Evolutionary conservation across 441 rosid genomes (phyloP), one percentile per base, ranked within the genome.

Genomic region (Jatropha multifida): DNA sequence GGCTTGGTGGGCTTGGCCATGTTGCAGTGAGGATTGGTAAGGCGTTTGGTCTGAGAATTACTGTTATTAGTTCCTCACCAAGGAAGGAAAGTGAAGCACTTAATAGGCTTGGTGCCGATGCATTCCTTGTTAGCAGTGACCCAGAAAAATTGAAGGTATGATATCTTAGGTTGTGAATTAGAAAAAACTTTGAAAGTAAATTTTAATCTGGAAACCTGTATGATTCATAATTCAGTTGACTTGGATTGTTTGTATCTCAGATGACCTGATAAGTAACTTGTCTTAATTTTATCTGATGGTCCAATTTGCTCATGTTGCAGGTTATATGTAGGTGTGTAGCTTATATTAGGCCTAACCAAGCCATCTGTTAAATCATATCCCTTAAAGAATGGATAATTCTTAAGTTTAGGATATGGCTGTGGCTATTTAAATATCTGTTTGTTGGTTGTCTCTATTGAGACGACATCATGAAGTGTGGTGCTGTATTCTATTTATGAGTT

Each of bases 1-100:
- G 98, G 65, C 94, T 90, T 71, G 98, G 96, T 75, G 96, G 98
- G 61, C 88, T 94, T 65, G 98, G 97, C 73, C 98, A 94, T 79
- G 77, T 90, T 42, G 98, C 97, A 62, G 91, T 93, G 18, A 91
- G 89, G 84, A 76, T 92, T 42, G 97, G 86, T 37, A 93, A 90
- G 84, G 96, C 97, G 49, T 90, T 92, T 78, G 96, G 97, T 18
- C 73, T 92, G 79, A 89, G 84, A 79, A 95, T 94, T 54, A 88
- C 95, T 11, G 94, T 88, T 62, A 92, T 94, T 66, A 92, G 98
- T 79, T 78, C 88, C 69, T 92, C 96, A 18, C 68, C 83, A 0
- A 79, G 69, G 12, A 94, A 92, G 84, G 91, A 90, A 80, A 75
- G 74, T 26, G 97, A 92, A 83, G 96, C 94, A 1, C 79, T 90